Evolutionary conservation across 495 filamentous ascomycete genomes (phyloP).

Genomic region (Tetracladium marchalianum): DNA sequence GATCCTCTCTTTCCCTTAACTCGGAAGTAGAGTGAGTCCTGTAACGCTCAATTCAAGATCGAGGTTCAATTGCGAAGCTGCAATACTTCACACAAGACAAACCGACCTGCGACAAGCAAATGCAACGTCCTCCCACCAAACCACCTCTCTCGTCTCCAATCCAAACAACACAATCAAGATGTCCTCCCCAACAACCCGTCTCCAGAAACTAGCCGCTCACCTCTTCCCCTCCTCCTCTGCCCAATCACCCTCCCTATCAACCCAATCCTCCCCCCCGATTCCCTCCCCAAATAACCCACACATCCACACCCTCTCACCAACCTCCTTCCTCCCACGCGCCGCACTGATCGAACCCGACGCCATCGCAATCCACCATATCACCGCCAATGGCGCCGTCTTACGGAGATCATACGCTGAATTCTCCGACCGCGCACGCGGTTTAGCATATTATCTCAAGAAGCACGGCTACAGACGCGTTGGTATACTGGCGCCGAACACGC

Average conservation of each 20-base stretch:
- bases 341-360: constrained; percentile 85
- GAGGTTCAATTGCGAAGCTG: not conserved
- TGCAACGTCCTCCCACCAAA: not conserved
- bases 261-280: constrained; percentile 36
- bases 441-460: constrained; percentile 78
- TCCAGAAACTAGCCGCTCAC: constrained; percentile 51
- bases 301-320: constrained; percentile 77
- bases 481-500: constrained; percentile 83
- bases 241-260: constrained; percentile 32
- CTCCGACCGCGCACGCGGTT: constrained; percentile 72
- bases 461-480: constrained; percentile 61
- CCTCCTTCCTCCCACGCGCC: constrained; percentile 79
- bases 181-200: constrained; percentile 37
- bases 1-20: no score
- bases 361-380: constrained; percentile 79
- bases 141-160: not conserved
- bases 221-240: constrained; percentile 36
- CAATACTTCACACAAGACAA: not conserved
- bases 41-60: no score
- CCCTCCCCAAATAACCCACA: constrained; percentile 31
- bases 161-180: constrained; percentile 19
- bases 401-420: constrained; percentile 68
- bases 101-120: not conserved
- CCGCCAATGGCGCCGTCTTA: constrained; percentile 61
- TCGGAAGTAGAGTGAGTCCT: no score